Evolutionary conservation across 2,329 filamentous ascomycete genomes (phyloP), one percentile per base, ranked within the genome.

Genomic region (Phyllosticta ampelicida): DNA sequence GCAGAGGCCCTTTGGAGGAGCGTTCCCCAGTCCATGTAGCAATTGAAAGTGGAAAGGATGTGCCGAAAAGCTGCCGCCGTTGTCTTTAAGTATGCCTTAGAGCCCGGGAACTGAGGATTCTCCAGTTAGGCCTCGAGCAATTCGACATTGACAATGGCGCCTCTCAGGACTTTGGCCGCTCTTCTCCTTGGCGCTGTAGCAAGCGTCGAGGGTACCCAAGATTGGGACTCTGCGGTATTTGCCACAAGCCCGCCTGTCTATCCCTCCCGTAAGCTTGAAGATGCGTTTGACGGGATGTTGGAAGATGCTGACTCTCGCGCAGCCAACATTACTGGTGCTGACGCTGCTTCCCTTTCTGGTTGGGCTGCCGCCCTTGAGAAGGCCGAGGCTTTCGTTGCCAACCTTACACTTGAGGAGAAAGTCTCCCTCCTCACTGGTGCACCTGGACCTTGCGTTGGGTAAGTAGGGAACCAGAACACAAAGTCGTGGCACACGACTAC

Each of bases 361-460:
- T 75, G 73, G 73, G 65, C 66, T 16, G 61, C 62, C 16, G 71
- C 72, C 0, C 70, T 71, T 48, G 55, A 63, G 11, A 68, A 71
- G 60, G 73, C 73, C 3, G 63, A 66, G 51, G 62, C 61, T 3
- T 69, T 74, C 20, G 67, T 73, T 36, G 65, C 65, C 6, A 63
- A 69, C 28, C 63, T 75, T 20, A 71, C 70, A 2, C 61, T 69
- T 9, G 66, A 70, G 28, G 73, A 76, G 53, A 76, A 76, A 64
- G 62, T 72, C 28, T 65, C 65, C 48, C 70, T 75, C 48, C 71
- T 74, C 3, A 65, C 71, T 48, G 69, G 72, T 23, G 63, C 61
- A 16, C 68, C 70, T 70, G 70, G 69, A 60, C 65, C 55, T 62
- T 68, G 30, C 65, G 66, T 48, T 72, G 71, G 55, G 69, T 72